Evolutionary conservation across 495 filamentous ascomycete species (phyloP), one percentile per base, ranked within the genome.

Genomic region (Cercophora scortea): DNA sequence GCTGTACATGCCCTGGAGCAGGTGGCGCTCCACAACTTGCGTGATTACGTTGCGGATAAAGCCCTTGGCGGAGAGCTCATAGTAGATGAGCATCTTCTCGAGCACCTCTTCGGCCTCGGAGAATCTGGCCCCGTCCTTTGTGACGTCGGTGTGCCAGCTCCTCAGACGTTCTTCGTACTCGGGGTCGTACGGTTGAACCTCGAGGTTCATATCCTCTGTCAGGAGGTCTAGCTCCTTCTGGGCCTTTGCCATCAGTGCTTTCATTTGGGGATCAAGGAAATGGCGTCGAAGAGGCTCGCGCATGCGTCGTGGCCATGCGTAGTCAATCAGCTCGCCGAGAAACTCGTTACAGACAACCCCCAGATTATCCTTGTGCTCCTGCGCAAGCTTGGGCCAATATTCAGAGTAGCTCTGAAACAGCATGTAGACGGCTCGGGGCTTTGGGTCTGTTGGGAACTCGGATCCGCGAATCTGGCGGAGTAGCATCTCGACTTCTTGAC

Each of bases 1-100:
- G 40, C 62, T 52, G 47, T 69, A 68, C 66, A 71, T 67, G 44
- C 68, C 64, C 47, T 69, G 64, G 6, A 72, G 55, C 4, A 71
- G 54, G 41, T 72, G 67, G 3, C 68, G 57, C 51, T 72, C 68
- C 8, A 66, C 56, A 0, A 72, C 68, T 45, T 72, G 70, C 0
- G 66, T 67, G 44, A 71, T 69, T 42, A 61, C 55, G 59, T 71
- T 72, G 2, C 64, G 51, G 44, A 67, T 66, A 45, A 68, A 71
- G 13, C 52, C 56, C 52, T 70, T 70, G 12, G 67, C 67, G 2
- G 66, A 62, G 9, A 71, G 58, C 51, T 72, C 67, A 41, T 72
- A 72, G 54, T 60, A 67, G 33, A 73, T 70, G 8, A 73, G 64
- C 69, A 71, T 72, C 59, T 71, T 71, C 61, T 72, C 66, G 36